Evolutionary conservation across 73 alveolate genomes (phyloP), one percentile per base, ranked within the genome.

Genomic region (Paramecium pentaurelia): DNA sequence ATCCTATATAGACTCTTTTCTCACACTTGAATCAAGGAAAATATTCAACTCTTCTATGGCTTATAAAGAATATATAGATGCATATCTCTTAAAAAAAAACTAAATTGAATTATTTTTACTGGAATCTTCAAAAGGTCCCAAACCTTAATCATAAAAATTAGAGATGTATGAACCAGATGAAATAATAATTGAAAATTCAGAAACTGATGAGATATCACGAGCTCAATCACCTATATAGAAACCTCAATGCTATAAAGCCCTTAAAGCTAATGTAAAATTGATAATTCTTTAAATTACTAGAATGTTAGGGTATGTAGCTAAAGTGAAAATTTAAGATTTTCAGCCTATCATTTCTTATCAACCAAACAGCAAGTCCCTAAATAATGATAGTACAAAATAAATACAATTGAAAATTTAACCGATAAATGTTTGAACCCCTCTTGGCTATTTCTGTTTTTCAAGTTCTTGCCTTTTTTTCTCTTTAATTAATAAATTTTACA

Each of bases 21-120:
- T 60, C 77, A 60, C 77, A 1, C 77, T 60, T 60, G 77, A 60
- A 60, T 60, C 18, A 60, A 30, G 86, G 10, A 71, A 71, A 38
- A 27, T 58, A 71, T 71, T 71, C 28, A 71, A 71, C 18, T 71
- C 86, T 71, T 28, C 86, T 8, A 71, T 71, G 86, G 30, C 86
- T 32, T 71, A 71, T 34, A 14, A 71, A 32, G 54, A 32, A 34
- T 71, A 71, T 71, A 30, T 71, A 30, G 86, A 71, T 71, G 18
- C 86, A 12, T 71, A 32, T 71, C 25, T 22, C 25, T 22, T 22
- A 22, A 22, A 22, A 22, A 30, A 71, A 71, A 71, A 58, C 86
- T 30, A 71, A n/a, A 30, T 32, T 71, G 30, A 71, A 34, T 34
- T 34, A 20, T 30, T 71, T 30, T 7, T 34, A 3, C 16, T 71